Conservation (phyloP, 148 eudicot species). For the Chenopodium berlandieri region DNA sequence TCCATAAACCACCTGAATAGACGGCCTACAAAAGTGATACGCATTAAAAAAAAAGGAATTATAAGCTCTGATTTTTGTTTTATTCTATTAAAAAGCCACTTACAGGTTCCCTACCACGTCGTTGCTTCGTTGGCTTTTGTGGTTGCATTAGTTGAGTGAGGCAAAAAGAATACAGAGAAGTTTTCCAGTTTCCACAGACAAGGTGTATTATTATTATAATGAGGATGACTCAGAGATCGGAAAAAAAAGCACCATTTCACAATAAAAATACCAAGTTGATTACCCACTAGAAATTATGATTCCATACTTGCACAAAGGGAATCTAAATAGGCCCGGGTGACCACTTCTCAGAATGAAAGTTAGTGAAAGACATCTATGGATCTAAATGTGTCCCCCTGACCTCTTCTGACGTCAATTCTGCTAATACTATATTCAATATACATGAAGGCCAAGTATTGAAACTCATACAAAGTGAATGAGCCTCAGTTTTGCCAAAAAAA, state of each 20-base stretch:
- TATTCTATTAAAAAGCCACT: slow-evolving; percentile 1
- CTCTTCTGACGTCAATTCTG: background rate
- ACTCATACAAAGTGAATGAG: background rate
- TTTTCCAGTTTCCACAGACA: slow-evolving; percentile 7
- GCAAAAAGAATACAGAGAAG: slow-evolving; percentile 2
- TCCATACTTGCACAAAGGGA: background rate
- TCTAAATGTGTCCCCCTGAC: slow-evolving; percentile 11
- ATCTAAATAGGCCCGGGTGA: background rate
- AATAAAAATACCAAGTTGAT: slow-evolving; percentile 5
- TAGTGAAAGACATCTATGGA: slow-evolving; percentile 6
- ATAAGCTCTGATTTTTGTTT: background rate
- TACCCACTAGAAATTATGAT: slow-evolving; percentile 1
- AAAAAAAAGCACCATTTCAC: slow-evolving; percentile 1
- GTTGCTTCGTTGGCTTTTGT: slow-evolving; percentile 13
- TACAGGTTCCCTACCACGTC: background rate
- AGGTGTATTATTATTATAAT: background rate
- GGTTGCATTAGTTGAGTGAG: slow-evolving; percentile 1
- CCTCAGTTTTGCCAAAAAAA: slow-evolving; percentile 4
- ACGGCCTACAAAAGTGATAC: slow-evolving; percentile 13
- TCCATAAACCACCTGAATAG: slow-evolving; percentile 12
- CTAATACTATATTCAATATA: background rate
- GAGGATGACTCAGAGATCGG: background rate
- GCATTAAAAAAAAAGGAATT: background rate
- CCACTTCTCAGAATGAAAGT: slow-evolving; percentile 6
- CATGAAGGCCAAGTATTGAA: slow-evolving; percentile 12